Conservation (phyloP, 306 rosid genomes). For the Vigna trinervia region DNA sequence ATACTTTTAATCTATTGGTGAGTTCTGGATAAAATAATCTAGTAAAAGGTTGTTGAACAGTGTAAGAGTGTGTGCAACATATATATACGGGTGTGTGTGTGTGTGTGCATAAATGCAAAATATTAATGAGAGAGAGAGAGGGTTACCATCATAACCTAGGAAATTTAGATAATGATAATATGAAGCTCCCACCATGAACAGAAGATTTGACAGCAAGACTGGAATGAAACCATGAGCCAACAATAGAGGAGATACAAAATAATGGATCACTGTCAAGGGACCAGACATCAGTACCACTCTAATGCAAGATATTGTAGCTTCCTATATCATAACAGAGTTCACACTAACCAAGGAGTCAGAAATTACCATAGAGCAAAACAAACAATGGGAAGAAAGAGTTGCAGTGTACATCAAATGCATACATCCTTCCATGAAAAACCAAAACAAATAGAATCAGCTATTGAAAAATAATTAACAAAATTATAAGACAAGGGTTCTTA, state of each 20-base stretch:
- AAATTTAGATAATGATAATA: conserved; percentile 98
- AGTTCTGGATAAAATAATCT: conserved; percentile 1
- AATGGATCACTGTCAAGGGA: conserved; percentile 91
- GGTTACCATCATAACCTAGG: conserved; percentile 97
- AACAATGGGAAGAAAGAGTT: conserved; percentile 99
- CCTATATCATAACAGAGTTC: conserved; percentile 28
- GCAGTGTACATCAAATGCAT: conserved; percentile 99
- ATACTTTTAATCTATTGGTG: not conserved
- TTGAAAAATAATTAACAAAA: conserved; percentile 33
- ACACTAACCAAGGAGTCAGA: conserved; percentile 40
- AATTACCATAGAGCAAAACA: conserved; percentile 87
- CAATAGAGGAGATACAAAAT: conserved; percentile 89
- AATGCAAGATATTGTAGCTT: conserved; percentile 25
- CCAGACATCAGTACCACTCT: conserved; percentile 48
- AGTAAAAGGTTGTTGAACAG: not conserved
- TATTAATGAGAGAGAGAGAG: not conserved
- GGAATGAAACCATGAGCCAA: conserved; percentile 98
- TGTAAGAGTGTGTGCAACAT: not conserved
- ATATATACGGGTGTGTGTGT: not conserved
- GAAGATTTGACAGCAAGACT: conserved; percentile 84
- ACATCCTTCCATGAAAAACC: conserved; percentile 74
- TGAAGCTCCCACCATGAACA: conserved; percentile 93
- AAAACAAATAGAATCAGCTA: conserved; percentile 41
- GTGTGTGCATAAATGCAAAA: no score
- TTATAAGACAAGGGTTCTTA: conserved; percentile 26